These are phyloP conservation scores for Dryadomyces quercus-mongolicae DNA, from an alignment of 2,329 filamentous ascomycete species.

Conservation along the genomic window DNA sequence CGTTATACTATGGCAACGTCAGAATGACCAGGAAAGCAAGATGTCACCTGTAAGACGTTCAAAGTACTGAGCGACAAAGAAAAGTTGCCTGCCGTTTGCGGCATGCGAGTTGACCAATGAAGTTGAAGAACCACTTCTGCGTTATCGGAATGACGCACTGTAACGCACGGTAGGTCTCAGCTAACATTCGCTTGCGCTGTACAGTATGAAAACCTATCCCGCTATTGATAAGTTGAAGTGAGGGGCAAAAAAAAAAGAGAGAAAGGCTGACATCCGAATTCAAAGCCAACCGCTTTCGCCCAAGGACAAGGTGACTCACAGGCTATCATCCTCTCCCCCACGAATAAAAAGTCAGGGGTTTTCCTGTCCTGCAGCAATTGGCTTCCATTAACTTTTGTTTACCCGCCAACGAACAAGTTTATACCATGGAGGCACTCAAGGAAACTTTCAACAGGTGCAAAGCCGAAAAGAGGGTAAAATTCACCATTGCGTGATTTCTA, in stretches of 20 bases:
- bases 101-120: background rate
- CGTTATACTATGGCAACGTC: too few relatives aligned
- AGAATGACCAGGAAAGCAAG: background rate
- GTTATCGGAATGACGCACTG: background rate
- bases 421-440: background rate
- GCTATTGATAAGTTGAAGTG: background rate
- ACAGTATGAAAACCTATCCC: background rate
- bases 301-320: too few relatives aligned
- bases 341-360: background rate
- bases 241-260: background rate
- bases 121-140: background rate
- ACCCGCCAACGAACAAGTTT: background rate
- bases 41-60: background rate
- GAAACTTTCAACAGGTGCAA: slow-evolving; percentile 10
- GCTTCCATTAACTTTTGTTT: background rate
- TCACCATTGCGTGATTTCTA: background rate
- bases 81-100: background rate
- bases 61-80: background rate
- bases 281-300: too few relatives aligned
- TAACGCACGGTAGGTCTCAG: background rate
- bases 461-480: background rate
- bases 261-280: background rate
- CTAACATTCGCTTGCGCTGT: background rate
- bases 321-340: background rate
- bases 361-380: too few relatives aligned